Percentiles rank a stretch among this genome's conserved stretches.
phyloP scores from a whole-genome alignment of 176 grass and related monocot species.

The Echinochloa phyllopogon region DNA sequence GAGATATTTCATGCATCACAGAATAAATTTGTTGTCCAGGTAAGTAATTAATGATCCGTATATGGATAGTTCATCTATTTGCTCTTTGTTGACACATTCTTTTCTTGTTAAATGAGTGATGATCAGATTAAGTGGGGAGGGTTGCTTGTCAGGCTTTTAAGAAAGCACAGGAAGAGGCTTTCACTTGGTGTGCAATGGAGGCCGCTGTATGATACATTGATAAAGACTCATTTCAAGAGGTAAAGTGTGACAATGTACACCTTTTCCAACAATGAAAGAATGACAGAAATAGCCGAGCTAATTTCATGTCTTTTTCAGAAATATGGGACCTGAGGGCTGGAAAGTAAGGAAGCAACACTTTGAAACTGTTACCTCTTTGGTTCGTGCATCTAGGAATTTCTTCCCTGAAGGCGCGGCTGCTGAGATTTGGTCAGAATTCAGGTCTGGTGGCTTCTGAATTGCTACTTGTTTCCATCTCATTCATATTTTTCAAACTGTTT shows the following conservation, averaged over 20 bases:
- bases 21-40: conserved; percentile 93
- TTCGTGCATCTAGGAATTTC: conserved; percentile 74
- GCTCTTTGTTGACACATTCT: conserved; percentile 27
- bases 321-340: conserved; percentile 98
- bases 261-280: conserved; percentile 13
- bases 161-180: conserved; percentile 77
- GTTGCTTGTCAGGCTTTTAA: conserved; percentile 71
- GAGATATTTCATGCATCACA: conserved; percentile 84
- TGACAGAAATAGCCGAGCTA: conserved; percentile 10
- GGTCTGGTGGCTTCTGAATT: conserved; percentile 48
- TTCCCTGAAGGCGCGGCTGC: conserved; percentile 85
- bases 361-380: conserved; percentile 75
- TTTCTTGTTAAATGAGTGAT: conserved; percentile 46
- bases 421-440: conserved; percentile 96
- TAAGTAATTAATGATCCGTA: conserved; percentile 43
- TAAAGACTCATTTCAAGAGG: conserved; percentile 94
- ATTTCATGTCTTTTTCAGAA: conserved; percentile 61
- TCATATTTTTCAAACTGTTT: not conserved
- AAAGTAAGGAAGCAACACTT: conserved; percentile 85
- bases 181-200: conserved; percentile 81
- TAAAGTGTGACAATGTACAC: conserved; percentile 31
- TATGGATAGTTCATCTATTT: conserved; percentile 31
- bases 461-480: conserved; percentile 8
- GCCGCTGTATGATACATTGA: conserved; percentile 89
- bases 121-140: conserved; percentile 93